Evolutionary conservation across 2,329 filamentous ascomycete species (phyloP).

Genomic region (Penicillium crustosum): DNA sequence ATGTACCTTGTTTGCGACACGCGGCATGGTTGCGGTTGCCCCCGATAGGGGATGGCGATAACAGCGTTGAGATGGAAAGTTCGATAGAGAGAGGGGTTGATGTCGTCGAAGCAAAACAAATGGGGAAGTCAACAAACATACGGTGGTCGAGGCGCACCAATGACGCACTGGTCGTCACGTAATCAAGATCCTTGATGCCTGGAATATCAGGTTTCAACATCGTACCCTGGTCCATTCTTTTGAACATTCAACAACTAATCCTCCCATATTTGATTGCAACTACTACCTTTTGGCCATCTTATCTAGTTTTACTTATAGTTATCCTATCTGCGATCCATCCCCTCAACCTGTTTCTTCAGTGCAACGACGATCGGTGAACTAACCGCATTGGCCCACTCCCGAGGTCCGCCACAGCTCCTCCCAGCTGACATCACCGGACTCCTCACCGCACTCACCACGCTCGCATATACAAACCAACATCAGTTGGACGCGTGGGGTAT

Average conservation of each 20-base stretch:
- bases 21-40: constrained; percentile 52
- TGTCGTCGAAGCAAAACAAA: constrained; percentile 23
- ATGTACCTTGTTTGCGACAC: constrained; percentile 52
- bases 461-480: not conserved
- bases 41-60: constrained; percentile 27
- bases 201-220: not conserved
- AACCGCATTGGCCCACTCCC: constrained; percentile 24
- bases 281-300: not conserved
- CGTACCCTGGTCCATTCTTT: not conserved
- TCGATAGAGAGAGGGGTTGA: constrained; percentile 18
- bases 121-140: constrained; percentile 40
- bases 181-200: constrained; percentile 1
- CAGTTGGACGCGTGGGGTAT: not conserved
- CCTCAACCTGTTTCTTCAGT: not conserved
- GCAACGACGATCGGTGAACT: constrained; percentile 2
- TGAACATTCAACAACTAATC: not conserved
- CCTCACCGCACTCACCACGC: constrained; percentile 23
- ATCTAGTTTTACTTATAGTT: not conserved
- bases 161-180: constrained; percentile 19
- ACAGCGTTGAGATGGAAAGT: constrained; percentile 13
- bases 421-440: constrained; percentile 27
- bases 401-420: constrained; percentile 7
- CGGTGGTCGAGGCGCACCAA: constrained; percentile 28
- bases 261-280: not conserved
- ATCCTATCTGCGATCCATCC: not conserved